Conservation (phyloP, 139 green algal species). For the Chara braunii region DNA sequence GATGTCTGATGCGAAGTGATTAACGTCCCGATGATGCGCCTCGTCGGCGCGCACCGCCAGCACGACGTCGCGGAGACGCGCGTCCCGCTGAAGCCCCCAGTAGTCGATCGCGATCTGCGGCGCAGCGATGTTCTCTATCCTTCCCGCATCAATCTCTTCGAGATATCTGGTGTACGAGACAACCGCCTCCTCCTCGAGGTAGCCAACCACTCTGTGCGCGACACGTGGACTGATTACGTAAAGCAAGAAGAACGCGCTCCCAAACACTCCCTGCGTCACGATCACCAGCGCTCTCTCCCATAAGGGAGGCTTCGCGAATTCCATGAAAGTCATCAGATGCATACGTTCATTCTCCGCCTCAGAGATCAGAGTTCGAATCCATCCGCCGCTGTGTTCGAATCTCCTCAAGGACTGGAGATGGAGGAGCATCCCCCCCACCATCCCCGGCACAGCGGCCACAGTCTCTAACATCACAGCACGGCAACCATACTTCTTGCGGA, state of each 20-base stretch:
- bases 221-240: conserved; percentile 71
- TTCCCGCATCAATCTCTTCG: conserved; percentile 61
- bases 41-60: conserved; percentile 81
- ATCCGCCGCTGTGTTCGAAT: conserved; percentile 72
- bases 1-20: conserved; percentile 54
- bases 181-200: conserved; percentile 92
- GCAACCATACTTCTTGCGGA: conserved; percentile 39
- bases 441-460: conserved; percentile 35
- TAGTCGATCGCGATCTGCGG: conserved; percentile 61
- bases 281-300: conserved; percentile 76
- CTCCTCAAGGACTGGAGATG: conserved; percentile 74
- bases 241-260: conserved; percentile 71
- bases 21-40: conserved; percentile 67
- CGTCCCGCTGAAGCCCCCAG: conserved; percentile 42
- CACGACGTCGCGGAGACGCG: conserved; percentile 72
- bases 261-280: conserved; percentile 72
- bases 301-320: conserved; percentile 58
- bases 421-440: conserved; percentile 75
- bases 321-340: conserved; percentile 82
- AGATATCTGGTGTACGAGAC: conserved; percentile 79
- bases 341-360: conserved; percentile 91
- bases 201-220: conserved; percentile 81
- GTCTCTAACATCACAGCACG: conserved; percentile 42
- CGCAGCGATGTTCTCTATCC: conserved; percentile 48
- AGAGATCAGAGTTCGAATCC: conserved; percentile 92